These are phyloP conservation scores for Alternaria viburni DNA, from an alignment of 2,329 filamentous ascomycete genomes.

Conservation along the genomic window DNA sequence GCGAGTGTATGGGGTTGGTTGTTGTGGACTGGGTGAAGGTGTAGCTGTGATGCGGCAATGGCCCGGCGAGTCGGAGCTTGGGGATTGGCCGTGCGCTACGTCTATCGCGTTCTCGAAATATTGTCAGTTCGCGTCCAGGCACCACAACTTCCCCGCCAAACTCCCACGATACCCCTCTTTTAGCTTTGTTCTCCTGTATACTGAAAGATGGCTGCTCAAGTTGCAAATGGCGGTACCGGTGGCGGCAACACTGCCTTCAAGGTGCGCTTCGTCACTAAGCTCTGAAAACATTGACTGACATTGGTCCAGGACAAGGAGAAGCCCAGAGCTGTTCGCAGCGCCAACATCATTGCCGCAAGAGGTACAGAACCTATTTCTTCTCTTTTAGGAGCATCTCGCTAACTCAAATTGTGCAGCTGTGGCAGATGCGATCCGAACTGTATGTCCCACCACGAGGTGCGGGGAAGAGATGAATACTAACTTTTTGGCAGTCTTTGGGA, in stretches of 20 bases:
- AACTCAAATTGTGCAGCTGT: conserved; percentile 67
- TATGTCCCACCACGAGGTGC: conserved; percentile 47
- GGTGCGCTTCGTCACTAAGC: conserved; percentile 46
- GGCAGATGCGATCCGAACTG: conserved; percentile 93
- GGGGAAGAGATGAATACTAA: conserved; percentile 33
- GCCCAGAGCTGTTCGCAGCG: conserved; percentile 93
- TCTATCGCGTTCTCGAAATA: conserved; percentile 33
- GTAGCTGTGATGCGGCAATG: conserved; percentile 30
- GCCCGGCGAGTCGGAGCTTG: conserved; percentile 23
- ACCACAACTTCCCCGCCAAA: conserved; percentile 29
- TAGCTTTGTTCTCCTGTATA: conserved; percentile 6
- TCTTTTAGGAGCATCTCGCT: conserved; percentile 18
- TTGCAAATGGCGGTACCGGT: conserved; percentile 48
- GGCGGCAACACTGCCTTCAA: conserved; percentile 71
- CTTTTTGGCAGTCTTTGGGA: conserved; percentile 71
- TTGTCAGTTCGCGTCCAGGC: conserved; percentile 33
- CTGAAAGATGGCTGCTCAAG: conserved; percentile 43
- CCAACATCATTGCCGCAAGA: conserved; percentile 97
- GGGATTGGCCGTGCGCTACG: conserved; percentile 11
- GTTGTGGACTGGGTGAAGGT: conserved; percentile 27
- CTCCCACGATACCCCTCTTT: conserved; percentile 30
- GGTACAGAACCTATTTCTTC: conserved; percentile 61
- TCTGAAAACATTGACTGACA: conserved; percentile 50
- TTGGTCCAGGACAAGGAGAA: conserved; percentile 82
- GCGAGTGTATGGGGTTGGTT: conserved; percentile 10